These are phyloP conservation scores for Beauveria rudraprayagi DNA, from an alignment of 2,329 filamentous ascomycete species.

Conservation along the genomic window DNA sequence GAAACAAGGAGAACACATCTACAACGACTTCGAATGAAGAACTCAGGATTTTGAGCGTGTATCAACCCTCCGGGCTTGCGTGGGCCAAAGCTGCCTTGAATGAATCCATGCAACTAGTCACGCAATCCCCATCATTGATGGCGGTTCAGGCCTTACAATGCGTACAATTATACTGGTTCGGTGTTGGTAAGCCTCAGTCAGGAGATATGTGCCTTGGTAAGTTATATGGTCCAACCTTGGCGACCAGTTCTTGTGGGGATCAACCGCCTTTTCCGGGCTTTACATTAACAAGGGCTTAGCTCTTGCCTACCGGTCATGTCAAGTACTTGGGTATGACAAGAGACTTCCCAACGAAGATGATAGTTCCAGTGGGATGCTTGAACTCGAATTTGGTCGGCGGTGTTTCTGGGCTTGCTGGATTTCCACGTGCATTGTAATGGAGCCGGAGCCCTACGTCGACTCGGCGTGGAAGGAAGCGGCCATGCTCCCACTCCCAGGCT, in stretches of 20 bases:
- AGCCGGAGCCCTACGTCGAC: conserved; percentile 1
- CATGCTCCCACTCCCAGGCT: conserved; percentile 3
- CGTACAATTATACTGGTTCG: conserved; percentile 3
- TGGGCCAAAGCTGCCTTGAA: conserved; percentile 1
- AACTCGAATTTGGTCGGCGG: neutral
- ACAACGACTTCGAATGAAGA: neutral
- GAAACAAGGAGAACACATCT: neutral
- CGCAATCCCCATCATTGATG: conserved; percentile 1
- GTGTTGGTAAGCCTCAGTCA: neutral
- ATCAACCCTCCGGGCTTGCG: neutral
- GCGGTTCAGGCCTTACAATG: neutral
- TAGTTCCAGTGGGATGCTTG: neutral
- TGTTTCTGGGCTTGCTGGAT: conserved; percentile 3
- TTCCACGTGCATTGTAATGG: conserved; percentile 5
- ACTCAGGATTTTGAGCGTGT: neutral
- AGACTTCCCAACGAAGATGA: neutral
- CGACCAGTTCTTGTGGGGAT: no score
- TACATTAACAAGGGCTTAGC: neutral
- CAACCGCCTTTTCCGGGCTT: no score
- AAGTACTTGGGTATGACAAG: neutral
- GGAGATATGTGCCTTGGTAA: neutral
- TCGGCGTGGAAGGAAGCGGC: conserved; percentile 1
- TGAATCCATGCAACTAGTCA: neutral
- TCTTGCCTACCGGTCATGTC: neutral
- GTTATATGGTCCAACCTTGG: neutral